phyloP scores from a whole-genome alignment of 1,139 yeast species.

The Kodamaea anthophila region DNA sequence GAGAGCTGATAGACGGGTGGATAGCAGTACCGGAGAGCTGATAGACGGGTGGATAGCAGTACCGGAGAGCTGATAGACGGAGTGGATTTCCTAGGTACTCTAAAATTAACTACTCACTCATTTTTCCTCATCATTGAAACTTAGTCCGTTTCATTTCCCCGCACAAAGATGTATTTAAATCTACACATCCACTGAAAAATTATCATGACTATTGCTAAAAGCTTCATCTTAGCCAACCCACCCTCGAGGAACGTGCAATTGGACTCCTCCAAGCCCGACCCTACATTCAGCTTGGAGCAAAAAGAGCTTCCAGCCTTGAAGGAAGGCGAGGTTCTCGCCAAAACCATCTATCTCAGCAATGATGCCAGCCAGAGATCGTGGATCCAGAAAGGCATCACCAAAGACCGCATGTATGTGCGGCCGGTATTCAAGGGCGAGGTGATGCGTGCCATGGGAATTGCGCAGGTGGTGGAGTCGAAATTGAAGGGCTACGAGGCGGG shows the following conservation, averaged over 20 bases:
- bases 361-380: conserved; percentile 66
- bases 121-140: conserved; percentile 1
- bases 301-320: conserved; percentile 22
- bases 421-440: conserved; percentile 43
- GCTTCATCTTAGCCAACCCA: conserved; percentile 15
- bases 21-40: too few relatives aligned
- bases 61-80: too few relatives aligned
- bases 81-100: too few relatives aligned
- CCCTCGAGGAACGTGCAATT: conserved; percentile 17
- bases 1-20: too few relatives aligned
- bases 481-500: conserved; percentile 7
- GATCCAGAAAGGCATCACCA: conserved; percentile 41
- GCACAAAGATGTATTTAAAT: too few relatives aligned
- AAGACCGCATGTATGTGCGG: conserved; percentile 39
- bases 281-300: conserved; percentile 29
- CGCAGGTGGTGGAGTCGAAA: conserved; percentile 10
- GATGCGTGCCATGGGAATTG: conserved; percentile 43
- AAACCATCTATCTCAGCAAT: conserved; percentile 48
- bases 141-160: too few relatives aligned
- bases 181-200: neutral
- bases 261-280: conserved; percentile 19
- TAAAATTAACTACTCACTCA: too few relatives aligned
- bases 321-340: conserved; percentile 42
- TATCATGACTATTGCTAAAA: conserved; percentile 1
- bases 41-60: too few relatives aligned